Conservation (phyloP, 1,139 yeast species). For the Casaregolazyma lundiana region DNA sequence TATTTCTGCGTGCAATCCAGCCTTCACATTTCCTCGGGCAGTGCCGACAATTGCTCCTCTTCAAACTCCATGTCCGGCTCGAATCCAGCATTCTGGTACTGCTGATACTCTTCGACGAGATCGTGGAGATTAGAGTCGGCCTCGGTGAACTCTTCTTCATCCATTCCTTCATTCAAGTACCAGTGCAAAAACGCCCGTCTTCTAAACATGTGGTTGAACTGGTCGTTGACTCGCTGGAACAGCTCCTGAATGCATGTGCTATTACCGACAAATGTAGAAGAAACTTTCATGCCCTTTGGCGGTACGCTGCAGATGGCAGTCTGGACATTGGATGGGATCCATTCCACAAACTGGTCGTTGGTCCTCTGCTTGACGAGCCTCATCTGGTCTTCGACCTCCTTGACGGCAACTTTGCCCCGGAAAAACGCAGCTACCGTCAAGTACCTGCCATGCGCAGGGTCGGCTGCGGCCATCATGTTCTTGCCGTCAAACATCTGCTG, state of each 20-base stretch:
- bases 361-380: slow-evolving; percentile 76
- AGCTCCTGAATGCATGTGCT: slow-evolving; percentile 89
- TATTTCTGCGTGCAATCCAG: too few species aligned
- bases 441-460: slow-evolving; percentile 86
- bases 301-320: slow-evolving; percentile 90
- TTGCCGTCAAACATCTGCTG: slow-evolving; percentile 90
- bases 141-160: slow-evolving; percentile 86
- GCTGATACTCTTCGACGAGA: slow-evolving; percentile 84
- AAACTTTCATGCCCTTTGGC: slow-evolving; percentile 78
- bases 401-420: slow-evolving; percentile 86
- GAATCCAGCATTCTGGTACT: slow-evolving; percentile 79
- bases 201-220: slow-evolving; percentile 87
- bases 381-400: slow-evolving; percentile 94
- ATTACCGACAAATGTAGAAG: slow-evolving; percentile 90
- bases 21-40: slow-evolving; percentile 17
- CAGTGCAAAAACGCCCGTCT: slow-evolving; percentile 94
- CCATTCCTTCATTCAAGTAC: slow-evolving; percentile 96
- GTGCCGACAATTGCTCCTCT: slow-evolving; percentile 25
- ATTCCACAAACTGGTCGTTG: slow-evolving; percentile 80
- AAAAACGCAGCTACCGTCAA: slow-evolving; percentile 92
- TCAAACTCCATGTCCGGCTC: slow-evolving; percentile 58
- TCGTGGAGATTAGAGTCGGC: slow-evolving; percentile 84
- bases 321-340: slow-evolving; percentile 97
- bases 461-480: slow-evolving; percentile 94
- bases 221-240: slow-evolving; percentile 84